Base-by-base conservation (phyloP, 371 early-diverging fungal species). In the Mucor mucedo region DNA sequence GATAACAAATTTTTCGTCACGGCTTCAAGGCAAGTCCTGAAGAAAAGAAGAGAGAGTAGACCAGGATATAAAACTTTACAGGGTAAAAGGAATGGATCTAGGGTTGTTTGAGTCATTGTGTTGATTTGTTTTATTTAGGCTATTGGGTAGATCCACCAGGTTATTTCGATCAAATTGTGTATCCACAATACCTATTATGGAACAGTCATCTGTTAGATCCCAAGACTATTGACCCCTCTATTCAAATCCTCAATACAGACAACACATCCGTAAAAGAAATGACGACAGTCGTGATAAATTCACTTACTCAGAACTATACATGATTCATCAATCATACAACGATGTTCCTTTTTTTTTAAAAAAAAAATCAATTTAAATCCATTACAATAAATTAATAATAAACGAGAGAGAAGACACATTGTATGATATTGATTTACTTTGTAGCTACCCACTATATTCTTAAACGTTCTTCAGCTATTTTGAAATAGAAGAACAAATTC, bases 81-180 rank as follows among this genome's bases (percentile, higher is more conserved):
- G 70, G 93, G 94, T 48, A 42, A 42, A 42, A 10, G 44, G 4
- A 42, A 11, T 86, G 44, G 5, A 11, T 42, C 13, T 42, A 21
- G 21, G 21, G 21, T 42, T 42, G 4, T 42, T 11, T 42, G 6
- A 4, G 13, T 10, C 6, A 14, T n/a, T 13, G 10, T 42, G 3
- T 42, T 42, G 8, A 35, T 6, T 35, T 48, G 21, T 48, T 21
- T 3, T 27, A 1, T 21, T 8, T 27, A 48, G 48, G 48, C 0
- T 82, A 83, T 49, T 90, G 92, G 93, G 70, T 70, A 1, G 93
- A 93, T 67, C 92, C 93, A 16, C 91, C 90, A 9, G 82, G 82
- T 8, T 93, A 93, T 66, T 93, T 91, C 73, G 87, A 89, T 58
- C 66, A 77, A 11, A 71, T 91, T 63, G 93, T 93, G 4, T 93